Percentiles rank a stretch among this genome's conserved stretches.
Evolutionary conservation across 164 flowering plant species (phyloP).

Genomic region (Aristolochia californica): DNA sequence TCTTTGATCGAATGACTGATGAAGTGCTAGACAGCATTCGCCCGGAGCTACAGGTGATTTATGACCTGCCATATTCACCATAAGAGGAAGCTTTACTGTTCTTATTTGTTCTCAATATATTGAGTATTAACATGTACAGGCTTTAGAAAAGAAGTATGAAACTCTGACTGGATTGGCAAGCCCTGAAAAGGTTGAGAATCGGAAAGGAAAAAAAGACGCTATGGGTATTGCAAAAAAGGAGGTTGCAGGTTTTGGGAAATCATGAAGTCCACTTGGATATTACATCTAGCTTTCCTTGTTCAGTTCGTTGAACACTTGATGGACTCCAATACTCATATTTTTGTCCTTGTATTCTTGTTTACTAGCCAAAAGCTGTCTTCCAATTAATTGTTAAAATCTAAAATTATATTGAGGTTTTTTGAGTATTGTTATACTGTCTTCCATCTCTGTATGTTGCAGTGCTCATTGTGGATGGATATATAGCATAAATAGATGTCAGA

Average conservation of each 20-base stretch:
- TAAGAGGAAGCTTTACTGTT: background rate
- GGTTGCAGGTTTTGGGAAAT: constrained; percentile 66
- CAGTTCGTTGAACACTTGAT: constrained; percentile 7
- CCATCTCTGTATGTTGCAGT: too few species aligned
- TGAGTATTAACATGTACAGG: constrained; percentile 29
- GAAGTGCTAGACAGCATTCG: constrained; percentile 64
- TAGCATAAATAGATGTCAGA: too few species aligned
- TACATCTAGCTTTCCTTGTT: too few species aligned
- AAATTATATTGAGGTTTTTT: too few species aligned
- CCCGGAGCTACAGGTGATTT: constrained; percentile 54
- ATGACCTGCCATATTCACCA: background rate
- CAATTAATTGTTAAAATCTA: too few species aligned
- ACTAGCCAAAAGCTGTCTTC: too few species aligned
- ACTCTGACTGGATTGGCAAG: constrained; percentile 58
- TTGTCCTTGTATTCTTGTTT: background rate
- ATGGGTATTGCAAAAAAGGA: constrained; percentile 64
- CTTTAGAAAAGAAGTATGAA: constrained; percentile 77
- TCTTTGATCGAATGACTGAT: constrained; percentile 88
- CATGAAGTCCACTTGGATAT: constrained; percentile 23
- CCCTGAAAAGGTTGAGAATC: constrained; percentile 64
- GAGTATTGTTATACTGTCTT: too few species aligned
- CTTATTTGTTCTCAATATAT: background rate
- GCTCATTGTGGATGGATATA: too few species aligned
- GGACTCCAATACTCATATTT: constrained; percentile 4
- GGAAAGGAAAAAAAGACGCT: constrained; percentile 31